Evolutionary conservation across 352 stramenopile species (phyloP), one percentile per base, ranked within the genome.

Genomic region (Peronospora belbahrii): DNA sequence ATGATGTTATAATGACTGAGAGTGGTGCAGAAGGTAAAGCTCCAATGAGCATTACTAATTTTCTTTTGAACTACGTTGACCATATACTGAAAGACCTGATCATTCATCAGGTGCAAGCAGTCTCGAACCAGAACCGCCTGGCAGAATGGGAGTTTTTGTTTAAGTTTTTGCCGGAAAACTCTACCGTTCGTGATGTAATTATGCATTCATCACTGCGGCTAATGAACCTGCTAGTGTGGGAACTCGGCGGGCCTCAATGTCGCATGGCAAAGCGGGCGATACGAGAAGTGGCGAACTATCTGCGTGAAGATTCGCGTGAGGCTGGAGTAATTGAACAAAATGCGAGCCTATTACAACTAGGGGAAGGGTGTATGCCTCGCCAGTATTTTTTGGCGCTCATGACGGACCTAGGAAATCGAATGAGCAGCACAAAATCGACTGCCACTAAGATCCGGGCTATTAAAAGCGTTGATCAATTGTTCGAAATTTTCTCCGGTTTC

Each of bases 331-430:
- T 55, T 8, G 48, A 63, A 9, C 47, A 58, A 17, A 36, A 48
- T 19, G 30, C 32, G 14, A 67, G 27, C 13, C 30, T 67, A 6
- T 14, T 33, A 27, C 50, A 63, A 15, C 40, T 45, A 14, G 55
- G 42, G n/a, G 60, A 62, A 6, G 55, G 66, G 3, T 65, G 71
- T 27, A 87, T 94, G 65, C 74, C 75, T 28, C 70, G 73, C 1
- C 65, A 88, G 24, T 86, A 80, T 49, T 91, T 95, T 41, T 46
- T 95, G 30, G 77, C 74, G 1, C 51, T 95, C 11, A 89, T 95
- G 79, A 88, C 81, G 2, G 72, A 87, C 25, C 56, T 95, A 17
- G 76, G 80, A 4, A 70, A 74, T 52, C 74, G 63, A 48, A 76
- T 92, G 11, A 65, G 58, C 23, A 67, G 52, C 7, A 78, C 80